These are phyloP conservation scores for Ogataea zsoltii DNA, from an alignment of 805 yeast species.

Conservation along the genomic window DNA sequence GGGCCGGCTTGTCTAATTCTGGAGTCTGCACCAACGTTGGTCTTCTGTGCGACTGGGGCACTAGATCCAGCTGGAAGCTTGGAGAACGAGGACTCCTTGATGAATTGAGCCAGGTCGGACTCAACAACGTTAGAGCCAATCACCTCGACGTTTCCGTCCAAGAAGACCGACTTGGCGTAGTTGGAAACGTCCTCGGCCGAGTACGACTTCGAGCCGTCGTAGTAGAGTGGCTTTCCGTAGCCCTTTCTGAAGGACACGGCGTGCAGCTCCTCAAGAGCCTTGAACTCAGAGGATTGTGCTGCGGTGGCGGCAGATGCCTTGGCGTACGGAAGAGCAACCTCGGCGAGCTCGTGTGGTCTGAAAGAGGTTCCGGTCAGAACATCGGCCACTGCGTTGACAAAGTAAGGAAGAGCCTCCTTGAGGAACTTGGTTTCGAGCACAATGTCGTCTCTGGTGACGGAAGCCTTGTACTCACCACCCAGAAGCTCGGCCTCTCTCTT, in stretches of 20 bases:
- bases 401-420: slow-evolving; percentile 87
- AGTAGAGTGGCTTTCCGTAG: slow-evolving; percentile 79
- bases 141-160: slow-evolving; percentile 68
- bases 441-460: slow-evolving; percentile 81
- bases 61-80: slow-evolving; percentile 63
- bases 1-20: slow-evolving; percentile 65
- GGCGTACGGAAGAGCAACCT: slow-evolving; percentile 80
- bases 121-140: slow-evolving; percentile 72
- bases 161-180: slow-evolving; percentile 68
- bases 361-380: slow-evolving; percentile 68
- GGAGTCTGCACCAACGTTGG: slow-evolving; percentile 64
- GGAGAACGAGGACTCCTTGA: slow-evolving; percentile 64
- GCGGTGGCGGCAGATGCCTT: slow-evolving; percentile 60
- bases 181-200: slow-evolving; percentile 63
- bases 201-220: slow-evolving; percentile 60
- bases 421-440: slow-evolving; percentile 80
- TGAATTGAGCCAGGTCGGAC: slow-evolving; percentile 66
- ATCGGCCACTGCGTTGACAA: slow-evolving; percentile 79
- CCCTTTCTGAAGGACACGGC: slow-evolving; percentile 82
- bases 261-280: slow-evolving; percentile 78
- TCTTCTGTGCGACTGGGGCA: slow-evolving; percentile 38
- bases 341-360: slow-evolving; percentile 82
- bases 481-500: slow-evolving; percentile 93
- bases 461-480: slow-evolving; percentile 76
- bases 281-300: slow-evolving; percentile 48